Evolutionary conservation across 2,329 filamentous ascomycete genomes (phyloP), one percentile per base, ranked within the genome.

Genomic region (Colletotrichum gigasporum): DNA sequence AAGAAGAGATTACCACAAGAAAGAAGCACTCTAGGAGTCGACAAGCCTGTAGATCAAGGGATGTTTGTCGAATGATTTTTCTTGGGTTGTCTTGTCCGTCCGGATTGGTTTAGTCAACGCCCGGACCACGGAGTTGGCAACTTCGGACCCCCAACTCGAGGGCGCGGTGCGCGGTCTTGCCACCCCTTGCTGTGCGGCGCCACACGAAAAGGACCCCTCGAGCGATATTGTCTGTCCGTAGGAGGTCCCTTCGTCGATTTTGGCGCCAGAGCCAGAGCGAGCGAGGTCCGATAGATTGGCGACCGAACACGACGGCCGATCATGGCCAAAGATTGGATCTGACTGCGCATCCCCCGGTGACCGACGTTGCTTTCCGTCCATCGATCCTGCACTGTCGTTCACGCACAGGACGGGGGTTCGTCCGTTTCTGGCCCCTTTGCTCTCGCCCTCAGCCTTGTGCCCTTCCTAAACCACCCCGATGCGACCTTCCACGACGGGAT

Each of bases 61-160:
- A 56, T 16, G 22, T 24, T 35, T 58, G 41, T 18, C 30, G 51
- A 20, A 37, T n/a, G 28, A 24, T 58, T 39, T 16, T 39, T 20
- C 34, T 44, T 51, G 50, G 28, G 22, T n/a, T n/a, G n/a, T n/a
- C n/a, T n/a, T n/a, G n/a, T 34, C 16, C 32, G 35, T 59, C 47
- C 35, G 42, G 28, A 42, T 30, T 37, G 26, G 28, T 22, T 47
- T 20, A 32, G 12, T 7, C n/a, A 18, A 47, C 42, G 37, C 59
- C 61, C 63, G 57, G 57, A 63, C 63, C 41, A 63, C 63, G 63
- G 63, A 65, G 63, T 62, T 65, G 50, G 35, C 37, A 37, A 45
- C 47, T 45, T 63, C 63, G 63, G 63, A 65, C 52, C 63, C 63
- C 63, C 63, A 65, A 65, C 58, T 65, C n/a, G n/a, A 26, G 45